phyloP scores from a whole-genome alignment of 2,329 filamentous ascomycete genomes.

The Teratosphaeria destructans region DNA sequence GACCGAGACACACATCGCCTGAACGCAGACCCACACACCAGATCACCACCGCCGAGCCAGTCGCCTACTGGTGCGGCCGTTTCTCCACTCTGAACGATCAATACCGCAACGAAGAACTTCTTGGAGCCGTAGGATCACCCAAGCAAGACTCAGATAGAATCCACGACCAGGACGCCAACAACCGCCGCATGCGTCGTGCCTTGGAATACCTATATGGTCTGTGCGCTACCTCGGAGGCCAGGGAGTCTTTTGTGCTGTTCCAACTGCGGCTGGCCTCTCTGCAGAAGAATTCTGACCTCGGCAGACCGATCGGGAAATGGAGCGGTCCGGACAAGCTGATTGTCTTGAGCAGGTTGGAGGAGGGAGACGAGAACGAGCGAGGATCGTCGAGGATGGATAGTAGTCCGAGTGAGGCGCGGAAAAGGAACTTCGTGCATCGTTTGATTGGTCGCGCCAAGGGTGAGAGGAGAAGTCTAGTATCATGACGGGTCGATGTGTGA shows the following conservation, averaged over 20 bases:
- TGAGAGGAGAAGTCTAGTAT: slow-evolving; percentile 6
- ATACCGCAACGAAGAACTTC: slow-evolving; percentile 36
- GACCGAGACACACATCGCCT: not conserved
- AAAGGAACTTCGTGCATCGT: slow-evolving; percentile 25
- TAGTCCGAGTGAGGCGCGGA: slow-evolving; percentile 14
- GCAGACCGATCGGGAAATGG: slow-evolving; percentile 8
- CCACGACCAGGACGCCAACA: slow-evolving; percentile 19
- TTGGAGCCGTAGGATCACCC: slow-evolving; percentile 19
- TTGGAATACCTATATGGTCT: slow-evolving; percentile 17
- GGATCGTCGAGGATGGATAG: not conserved
- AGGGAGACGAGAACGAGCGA: not conserved
- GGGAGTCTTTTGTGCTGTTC: slow-evolving; percentile 20
- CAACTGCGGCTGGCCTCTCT: slow-evolving; percentile 18
- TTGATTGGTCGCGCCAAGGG: slow-evolving; percentile 20
- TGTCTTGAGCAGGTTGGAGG: slow-evolving; percentile 3
- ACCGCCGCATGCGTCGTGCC: slow-evolving; percentile 18
- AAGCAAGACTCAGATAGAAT: slow-evolving; percentile 19
- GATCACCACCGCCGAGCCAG: slow-evolving; percentile 24
- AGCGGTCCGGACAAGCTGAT: slow-evolving; percentile 7
- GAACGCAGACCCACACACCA: not conserved
- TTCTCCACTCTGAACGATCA: slow-evolving; percentile 49
- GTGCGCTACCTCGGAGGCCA: slow-evolving; percentile 20
- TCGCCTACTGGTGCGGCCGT: slow-evolving; percentile 53
- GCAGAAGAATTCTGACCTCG: slow-evolving; percentile 14
- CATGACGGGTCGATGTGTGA: not conserved